Evolutionary conservation across 345 rosid species (phyloP).

Genomic region (Durio zibethinus): DNA sequence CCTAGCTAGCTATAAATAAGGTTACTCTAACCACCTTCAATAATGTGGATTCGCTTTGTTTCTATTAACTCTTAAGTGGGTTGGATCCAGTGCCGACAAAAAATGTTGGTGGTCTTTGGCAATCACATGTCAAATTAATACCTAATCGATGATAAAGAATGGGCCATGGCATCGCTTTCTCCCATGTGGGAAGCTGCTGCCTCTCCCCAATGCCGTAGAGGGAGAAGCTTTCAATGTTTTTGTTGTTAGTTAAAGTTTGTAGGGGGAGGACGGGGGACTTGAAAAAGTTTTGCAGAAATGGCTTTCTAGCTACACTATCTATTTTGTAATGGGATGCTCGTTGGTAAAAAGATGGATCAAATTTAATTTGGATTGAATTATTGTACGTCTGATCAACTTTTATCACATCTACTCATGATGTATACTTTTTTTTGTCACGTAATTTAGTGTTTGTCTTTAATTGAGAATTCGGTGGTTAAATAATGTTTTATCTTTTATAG

Average conservation of each 20-base stretch:
- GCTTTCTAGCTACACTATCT: neutral
- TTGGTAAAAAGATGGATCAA: too few species aligned
- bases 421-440: neutral
- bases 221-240: neutral
- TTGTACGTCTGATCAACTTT: too few species aligned
- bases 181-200: slow-evolving; percentile 15
- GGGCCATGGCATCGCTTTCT: slow-evolving; percentile 4
- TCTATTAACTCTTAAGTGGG: neutral
- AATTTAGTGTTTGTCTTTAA: neutral
- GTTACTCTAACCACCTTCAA: neutral
- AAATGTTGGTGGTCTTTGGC: slow-evolving; percentile 4
- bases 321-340: neutral
- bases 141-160: slow-evolving; percentile 1
- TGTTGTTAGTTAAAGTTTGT: neutral
- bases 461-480: neutral
- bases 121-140: slow-evolving; percentile 3
- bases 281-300: neutral
- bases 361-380: too few species aligned
- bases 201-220: neutral
- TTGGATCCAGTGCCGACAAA: slow-evolving; percentile 6
- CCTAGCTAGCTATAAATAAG: neutral
- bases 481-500: neutral
- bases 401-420: too few species aligned
- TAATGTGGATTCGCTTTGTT: neutral
- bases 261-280: neutral